Conservation (phyloP, 1,284 basidiomycete genomes). For the Phellinidium pouzarii region DNA sequence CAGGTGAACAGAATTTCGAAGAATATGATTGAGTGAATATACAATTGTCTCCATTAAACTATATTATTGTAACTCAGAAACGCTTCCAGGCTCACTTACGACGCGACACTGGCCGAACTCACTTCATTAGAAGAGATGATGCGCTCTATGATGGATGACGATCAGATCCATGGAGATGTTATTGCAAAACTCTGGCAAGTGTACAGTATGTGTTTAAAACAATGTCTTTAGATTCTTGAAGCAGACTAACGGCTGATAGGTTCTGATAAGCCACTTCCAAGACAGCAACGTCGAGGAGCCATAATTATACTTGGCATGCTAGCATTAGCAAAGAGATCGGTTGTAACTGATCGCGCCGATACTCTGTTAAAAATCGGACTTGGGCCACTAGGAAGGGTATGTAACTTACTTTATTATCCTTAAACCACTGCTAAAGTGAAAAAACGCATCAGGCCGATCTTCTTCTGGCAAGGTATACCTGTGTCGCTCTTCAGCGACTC, state of each 20-base stretch:
- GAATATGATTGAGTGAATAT: slow-evolving; percentile 89
- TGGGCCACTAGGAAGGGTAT: slow-evolving; percentile 76
- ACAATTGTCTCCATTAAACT: slow-evolving; percentile 1
- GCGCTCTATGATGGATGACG: slow-evolving; percentile 88
- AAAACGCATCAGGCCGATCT: slow-evolving; percentile 61
- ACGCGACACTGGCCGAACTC: slow-evolving; percentile 89
- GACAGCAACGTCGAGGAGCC: slow-evolving; percentile 82
- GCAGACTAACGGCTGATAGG: slow-evolving; percentile 35
- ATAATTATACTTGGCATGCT: slow-evolving; percentile 97
- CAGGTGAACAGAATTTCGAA: slow-evolving; percentile 94
- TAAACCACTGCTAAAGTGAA: not conserved
- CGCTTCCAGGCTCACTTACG: slow-evolving; percentile 68
- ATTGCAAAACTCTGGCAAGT: slow-evolving; percentile 93
- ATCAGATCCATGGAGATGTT: slow-evolving; percentile 77
- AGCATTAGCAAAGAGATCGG: slow-evolving; percentile 75
- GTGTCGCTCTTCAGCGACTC: slow-evolving; percentile 86
- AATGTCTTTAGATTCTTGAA: not conserved
- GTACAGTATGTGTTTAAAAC: slow-evolving; percentile 63
- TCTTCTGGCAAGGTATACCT: slow-evolving; percentile 88
- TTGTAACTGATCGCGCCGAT: slow-evolving; percentile 87
- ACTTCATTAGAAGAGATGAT: slow-evolving; percentile 96
- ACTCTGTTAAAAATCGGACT: slow-evolving; percentile 85
- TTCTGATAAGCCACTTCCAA: slow-evolving; percentile 67
- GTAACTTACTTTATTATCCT: slow-evolving; percentile 5
- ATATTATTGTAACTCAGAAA: slow-evolving; percentile 8